phyloP scores from a whole-genome alignment of 257 asterid species.

The Solanum etuberosum region DNA sequence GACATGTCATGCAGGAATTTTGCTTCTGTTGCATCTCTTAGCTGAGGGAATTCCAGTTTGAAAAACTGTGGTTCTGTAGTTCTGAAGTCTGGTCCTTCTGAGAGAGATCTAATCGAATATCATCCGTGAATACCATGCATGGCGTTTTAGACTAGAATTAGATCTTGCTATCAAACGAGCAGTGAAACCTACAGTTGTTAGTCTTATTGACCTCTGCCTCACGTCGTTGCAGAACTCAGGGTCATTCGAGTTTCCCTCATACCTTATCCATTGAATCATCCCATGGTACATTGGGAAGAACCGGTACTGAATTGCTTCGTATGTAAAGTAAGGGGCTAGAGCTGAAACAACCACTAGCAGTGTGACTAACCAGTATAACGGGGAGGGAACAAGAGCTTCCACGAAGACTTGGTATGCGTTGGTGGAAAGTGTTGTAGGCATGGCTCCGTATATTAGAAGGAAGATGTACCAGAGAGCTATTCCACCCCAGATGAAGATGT shows the following conservation, averaged over 20 bases:
- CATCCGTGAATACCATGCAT: slow-evolving; percentile 9
- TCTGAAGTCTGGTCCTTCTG: neutral
- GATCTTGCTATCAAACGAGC: slow-evolving; percentile 80
- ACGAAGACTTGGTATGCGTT: slow-evolving; percentile 61
- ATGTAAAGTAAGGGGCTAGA: slow-evolving; percentile 47
- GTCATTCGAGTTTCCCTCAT: slow-evolving; percentile 60
- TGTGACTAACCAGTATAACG: slow-evolving; percentile 48
- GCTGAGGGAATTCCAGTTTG: neutral
- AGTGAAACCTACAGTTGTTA: slow-evolving; percentile 71
- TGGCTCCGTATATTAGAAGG: slow-evolving; percentile 62
- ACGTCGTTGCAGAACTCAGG: slow-evolving; percentile 54
- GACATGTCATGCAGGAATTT: neutral
- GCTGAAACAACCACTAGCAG: slow-evolving; percentile 30
- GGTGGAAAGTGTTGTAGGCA: slow-evolving; percentile 32
- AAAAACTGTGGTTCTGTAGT: neutral
- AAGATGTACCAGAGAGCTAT: slow-evolving; percentile 68
- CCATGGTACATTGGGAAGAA: slow-evolving; percentile 66
- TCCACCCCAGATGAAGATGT: slow-evolving; percentile 83
- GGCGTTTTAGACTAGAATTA: slow-evolving; percentile 23
- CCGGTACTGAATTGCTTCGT: slow-evolving; percentile 27
- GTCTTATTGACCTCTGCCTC: slow-evolving; percentile 61
- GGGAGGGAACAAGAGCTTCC: slow-evolving; percentile 65
- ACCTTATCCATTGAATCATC: slow-evolving; percentile 82
- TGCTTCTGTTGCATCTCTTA: neutral
- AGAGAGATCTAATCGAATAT: neutral